Conservation (phyloP, 2,329 filamentous ascomycete species). For the Colletotrichum sp. region DNA sequence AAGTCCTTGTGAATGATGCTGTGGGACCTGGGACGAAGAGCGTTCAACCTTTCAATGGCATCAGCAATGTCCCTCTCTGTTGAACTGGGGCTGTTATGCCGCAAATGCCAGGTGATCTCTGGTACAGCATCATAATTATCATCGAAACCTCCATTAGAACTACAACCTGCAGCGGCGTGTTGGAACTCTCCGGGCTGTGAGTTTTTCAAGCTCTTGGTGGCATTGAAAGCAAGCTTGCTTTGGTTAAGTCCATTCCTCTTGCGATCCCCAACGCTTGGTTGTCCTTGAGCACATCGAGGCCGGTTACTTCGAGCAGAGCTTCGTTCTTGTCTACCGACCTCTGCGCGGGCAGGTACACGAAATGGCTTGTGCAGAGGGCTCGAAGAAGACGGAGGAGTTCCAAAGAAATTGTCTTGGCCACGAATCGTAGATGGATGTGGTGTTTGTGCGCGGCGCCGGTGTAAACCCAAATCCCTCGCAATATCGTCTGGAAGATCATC, state of each 20-base stretch:
- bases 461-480: not conserved
- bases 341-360: not conserved
- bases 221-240: not conserved
- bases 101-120: not conserved
- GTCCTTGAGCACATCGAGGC: not conserved
- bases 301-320: not conserved
- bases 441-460: not conserved
- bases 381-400: constrained; percentile 9
- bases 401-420: not conserved
- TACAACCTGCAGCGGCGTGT: not conserved
- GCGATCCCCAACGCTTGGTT: not conserved
- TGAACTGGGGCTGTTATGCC: not conserved
- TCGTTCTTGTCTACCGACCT: not conserved
- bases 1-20: not conserved
- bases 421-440: not conserved
- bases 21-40: not conserved
- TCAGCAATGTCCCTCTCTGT: not conserved
- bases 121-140: not conserved
- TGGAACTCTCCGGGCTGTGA: not conserved
- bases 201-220: not conserved
- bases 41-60: constrained; percentile 2
- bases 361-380: constrained; percentile 2
- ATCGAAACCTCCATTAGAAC: not conserved
- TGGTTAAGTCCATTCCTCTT: not conserved
- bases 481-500: not conserved